Evolutionary conservation across 768 basidiomycete genomes (phyloP), one percentile per base, ranked within the genome.

Genomic region (Rhodosporidiobolus odoratus): DNA sequence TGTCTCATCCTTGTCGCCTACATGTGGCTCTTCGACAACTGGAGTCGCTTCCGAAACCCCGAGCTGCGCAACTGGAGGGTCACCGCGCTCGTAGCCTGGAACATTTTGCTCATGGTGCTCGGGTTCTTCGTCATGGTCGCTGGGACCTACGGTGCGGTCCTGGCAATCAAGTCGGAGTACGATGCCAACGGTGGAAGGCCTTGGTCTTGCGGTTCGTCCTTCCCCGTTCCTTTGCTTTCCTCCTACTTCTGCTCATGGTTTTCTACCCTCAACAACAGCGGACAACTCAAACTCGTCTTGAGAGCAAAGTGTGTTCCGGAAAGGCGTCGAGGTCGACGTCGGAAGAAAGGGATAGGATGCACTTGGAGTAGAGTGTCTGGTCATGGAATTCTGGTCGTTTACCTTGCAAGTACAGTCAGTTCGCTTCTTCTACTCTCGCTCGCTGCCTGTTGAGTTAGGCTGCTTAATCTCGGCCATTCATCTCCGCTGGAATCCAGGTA

Each of bases 321-420:
- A n/a, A n/a, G n/a, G n/a, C n/a, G n/a, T n/a, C n/a, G n/a, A n/a
- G n/a, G n/a, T n/a, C n/a, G n/a, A n/a, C n/a, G n/a, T n/a, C n/a
- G n/a, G n/a, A n/a, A n/a, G n/a, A n/a, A n/a, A n/a, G n/a, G n/a
- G n/a, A n/a, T n/a, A n/a, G n/a, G n/a, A n/a, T n/a, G n/a, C n/a
- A n/a, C n/a, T n/a, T n/a, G n/a, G n/a, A n/a, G n/a, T n/a, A n/a
- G n/a, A n/a, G n/a, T n/a, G n/a, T n/a, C n/a, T n/a, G n/a, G n/a
- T n/a, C n/a, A n/a, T n/a, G n/a, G n/a, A n/a, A n/a, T n/a, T n/a
- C n/a, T n/a, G 84, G 0, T 84, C 84, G 0, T 88, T 87, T 71
- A 79, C 85, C 23, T 45, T 88, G 9, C 86, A 87, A 71, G 69
- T 87, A 58, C 87, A 86, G 79, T 87, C 87, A 69, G 86, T 52